Base-by-base conservation (phyloP, 441 rosid genomes). In the Lepidium campestre region DNA sequence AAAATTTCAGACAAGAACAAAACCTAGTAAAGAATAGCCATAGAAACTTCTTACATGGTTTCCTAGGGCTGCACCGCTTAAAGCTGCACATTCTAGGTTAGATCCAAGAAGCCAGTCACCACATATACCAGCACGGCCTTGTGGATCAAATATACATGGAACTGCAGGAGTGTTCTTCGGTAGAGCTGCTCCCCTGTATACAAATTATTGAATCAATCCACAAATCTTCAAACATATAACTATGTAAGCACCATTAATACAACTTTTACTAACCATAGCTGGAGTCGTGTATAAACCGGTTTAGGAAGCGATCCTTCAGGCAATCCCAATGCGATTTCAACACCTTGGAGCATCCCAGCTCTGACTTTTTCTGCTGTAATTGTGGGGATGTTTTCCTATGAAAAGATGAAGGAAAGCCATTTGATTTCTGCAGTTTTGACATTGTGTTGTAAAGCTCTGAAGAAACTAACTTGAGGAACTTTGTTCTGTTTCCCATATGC, bases 41-140 rank as follows among this genome's bases (percentile, higher is more conserved):
- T 15, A 18, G 37, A 56, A 57, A 62, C 46, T 65, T 32, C 70
- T 74, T 70, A 86, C 95, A 23, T 93, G 99, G 74, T 85, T 80
- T 37, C 82, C 97, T 12, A 93, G 84, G 22, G 97, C 81, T 75
- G 79, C 83, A 76, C 99, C 96, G 13, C 97, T 93, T 46, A 89
- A 62, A 39, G 97, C 96, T 48, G 99, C 99, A 0, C 86, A 87
- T 79, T 91, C 96, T 44, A 89, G 5, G 72, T 78, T 91, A 36
- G 99, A 89, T 57, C 97, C 97, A 22, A 85, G 70, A 48, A 91
- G 80, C 99, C 99, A 89, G 56, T 91, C 99, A 7, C 99, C 97
- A 10, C 99, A 91, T 47, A 93, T 82, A 36, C 99, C 97, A 55
- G 90, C 92, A 79, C 97, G 86, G 65, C 97, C 99, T 15, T 74